Conservation (phyloP, 2,329 filamentous ascomycete genomes). For the Trichoderma sp. region DNA sequence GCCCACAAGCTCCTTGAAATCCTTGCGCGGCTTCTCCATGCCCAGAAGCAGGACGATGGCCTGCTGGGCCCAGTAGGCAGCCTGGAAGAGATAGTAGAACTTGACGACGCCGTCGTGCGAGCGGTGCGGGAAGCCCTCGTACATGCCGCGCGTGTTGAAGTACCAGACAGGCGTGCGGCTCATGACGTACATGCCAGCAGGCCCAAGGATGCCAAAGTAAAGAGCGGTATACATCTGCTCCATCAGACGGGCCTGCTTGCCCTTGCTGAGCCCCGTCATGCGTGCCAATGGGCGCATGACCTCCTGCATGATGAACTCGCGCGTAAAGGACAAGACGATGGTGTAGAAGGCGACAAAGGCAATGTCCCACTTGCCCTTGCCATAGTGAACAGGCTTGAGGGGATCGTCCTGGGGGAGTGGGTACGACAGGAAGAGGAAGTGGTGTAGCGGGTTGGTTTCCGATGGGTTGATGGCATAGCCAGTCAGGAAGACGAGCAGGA, state of each 20-base stretch:
- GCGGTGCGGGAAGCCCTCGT: conserved; percentile 79
- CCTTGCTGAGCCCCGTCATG: conserved; percentile 65
- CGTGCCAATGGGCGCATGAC: conserved; percentile 74
- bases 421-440: conserved; percentile 89
- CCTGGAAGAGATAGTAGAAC: conserved; percentile 93
- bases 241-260: conserved; percentile 89
- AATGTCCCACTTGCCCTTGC: conserved; percentile 82
- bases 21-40: conserved; percentile 89
- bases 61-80: conserved; percentile 94
- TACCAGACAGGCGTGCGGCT: conserved; percentile 89
- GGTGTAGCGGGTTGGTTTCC: conserved; percentile 72
- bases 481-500: conserved; percentile 60
- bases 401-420: conserved; percentile 53
- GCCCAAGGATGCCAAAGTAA: conserved; percentile 81
- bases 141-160: conserved; percentile 89
- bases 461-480: conserved; percentile 74
- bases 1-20: conserved; percentile 88
- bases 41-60: conserved; percentile 81
- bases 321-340: conserved; percentile 84
- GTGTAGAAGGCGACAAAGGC: conserved; percentile 88
- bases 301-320: conserved; percentile 94
- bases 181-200: conserved; percentile 88
- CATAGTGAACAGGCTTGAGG: conserved; percentile 64
- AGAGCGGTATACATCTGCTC: conserved; percentile 93
- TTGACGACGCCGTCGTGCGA: conserved; percentile 81